A percentile compares a stretch with the other conserved stretches of the same genome.
phyloP scores from a whole-genome alignment of 169 alveolate species.

The Plasmodium adleri region DNA sequence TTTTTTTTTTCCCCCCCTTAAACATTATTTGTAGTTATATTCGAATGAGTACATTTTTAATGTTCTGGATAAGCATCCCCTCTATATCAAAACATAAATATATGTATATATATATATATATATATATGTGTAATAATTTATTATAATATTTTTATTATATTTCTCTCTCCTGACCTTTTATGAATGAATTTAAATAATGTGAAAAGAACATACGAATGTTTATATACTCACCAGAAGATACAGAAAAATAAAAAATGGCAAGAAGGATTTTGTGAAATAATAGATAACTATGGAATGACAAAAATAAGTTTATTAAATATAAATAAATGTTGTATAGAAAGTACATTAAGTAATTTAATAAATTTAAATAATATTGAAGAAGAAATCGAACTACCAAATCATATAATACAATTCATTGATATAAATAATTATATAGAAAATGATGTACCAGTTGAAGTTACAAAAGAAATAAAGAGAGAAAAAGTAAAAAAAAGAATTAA shows the following conservation, averaged over 20 bases:
- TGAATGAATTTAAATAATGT: conserved; percentile 16
- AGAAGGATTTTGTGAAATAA: conserved; percentile 59
- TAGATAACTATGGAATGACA: conserved; percentile 35
- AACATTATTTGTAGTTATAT: too few species aligned
- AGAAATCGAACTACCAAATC: conserved; percentile 22
- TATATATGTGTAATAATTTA: too few species aligned
- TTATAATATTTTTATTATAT: too few species aligned
- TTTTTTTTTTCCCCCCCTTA: too few species aligned
- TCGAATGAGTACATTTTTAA: too few species aligned
- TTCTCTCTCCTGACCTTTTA: background rate
- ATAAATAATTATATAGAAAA: conserved; percentile 20
- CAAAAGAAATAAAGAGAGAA: background rate
- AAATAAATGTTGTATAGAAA: conserved; percentile 36
- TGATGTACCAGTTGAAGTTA: conserved; percentile 7
- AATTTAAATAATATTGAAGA: conserved; percentile 26
- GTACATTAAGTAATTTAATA: conserved; percentile 1
- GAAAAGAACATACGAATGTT: conserved; percentile 62
- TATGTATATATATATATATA: too few species aligned
- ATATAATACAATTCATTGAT: conserved; percentile 40
- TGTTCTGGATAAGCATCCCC: too few species aligned
- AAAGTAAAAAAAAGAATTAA: conserved; percentile 14
- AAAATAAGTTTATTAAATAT: conserved; percentile 34
- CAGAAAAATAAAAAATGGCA: conserved; percentile 71
- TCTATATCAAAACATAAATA: too few species aligned
- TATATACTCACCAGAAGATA: conserved; percentile 61